Conservation (phyloP, 352 stramenopile genomes). For the Pythium coloratum region DNA sequence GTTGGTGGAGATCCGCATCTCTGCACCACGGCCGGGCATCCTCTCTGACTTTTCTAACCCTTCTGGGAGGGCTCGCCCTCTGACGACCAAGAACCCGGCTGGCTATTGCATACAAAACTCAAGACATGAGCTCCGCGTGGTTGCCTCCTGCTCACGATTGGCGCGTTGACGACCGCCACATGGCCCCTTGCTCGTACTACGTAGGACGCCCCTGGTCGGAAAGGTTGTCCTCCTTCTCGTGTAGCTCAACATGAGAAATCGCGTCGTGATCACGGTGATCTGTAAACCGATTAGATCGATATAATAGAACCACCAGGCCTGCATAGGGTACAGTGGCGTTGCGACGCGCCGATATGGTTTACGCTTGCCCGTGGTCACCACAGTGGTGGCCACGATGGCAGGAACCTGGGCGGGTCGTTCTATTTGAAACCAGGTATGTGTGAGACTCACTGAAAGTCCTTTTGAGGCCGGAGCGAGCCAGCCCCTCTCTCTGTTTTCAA, state of each 20-base stretch:
- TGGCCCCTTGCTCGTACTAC: background rate
- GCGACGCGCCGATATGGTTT: too few species aligned
- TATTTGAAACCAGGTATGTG: too few species aligned
- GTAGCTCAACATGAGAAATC: background rate
- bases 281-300: background rate
- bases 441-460: background rate
- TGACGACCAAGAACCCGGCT: background rate
- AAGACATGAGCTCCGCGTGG: background rate
- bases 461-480: background rate
- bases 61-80: background rate
- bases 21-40: background rate
- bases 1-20: background rate
- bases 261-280: background rate
- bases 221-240: background rate
- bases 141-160: background rate
- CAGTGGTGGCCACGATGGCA: too few species aligned
- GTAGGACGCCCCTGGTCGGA: background rate
- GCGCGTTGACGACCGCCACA: background rate
- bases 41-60: background rate
- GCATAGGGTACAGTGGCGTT: too few species aligned
- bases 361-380: too few species aligned
- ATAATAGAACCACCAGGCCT: background rate
- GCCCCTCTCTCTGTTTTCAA: background rate
- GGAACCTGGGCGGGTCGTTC: too few species aligned
- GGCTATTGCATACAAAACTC: background rate